Percentiles rank a stretch among this genome's conserved stretches.
phyloP scores from a whole-genome alignment of 2,329 filamentous ascomycete genomes.

The Aspergillus alliaceus region DNA sequence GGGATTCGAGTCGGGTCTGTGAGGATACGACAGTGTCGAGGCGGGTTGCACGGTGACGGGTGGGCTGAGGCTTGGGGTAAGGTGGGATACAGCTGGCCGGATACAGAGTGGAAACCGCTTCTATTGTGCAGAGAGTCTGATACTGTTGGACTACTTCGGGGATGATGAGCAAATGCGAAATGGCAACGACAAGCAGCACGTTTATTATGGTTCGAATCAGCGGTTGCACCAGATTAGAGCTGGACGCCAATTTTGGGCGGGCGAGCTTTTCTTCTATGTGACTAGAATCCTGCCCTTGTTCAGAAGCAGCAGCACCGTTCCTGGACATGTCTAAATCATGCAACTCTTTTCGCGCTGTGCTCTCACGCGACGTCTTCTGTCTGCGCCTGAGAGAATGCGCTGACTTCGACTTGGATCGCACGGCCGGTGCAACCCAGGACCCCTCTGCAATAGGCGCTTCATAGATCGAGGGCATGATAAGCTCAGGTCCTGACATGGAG shows the following conservation, averaged over 20 bases:
- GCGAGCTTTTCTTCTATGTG: not conserved
- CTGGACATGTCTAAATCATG: not conserved
- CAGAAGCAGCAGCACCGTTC: not conserved
- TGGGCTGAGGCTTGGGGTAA: slow-evolving; percentile 9
- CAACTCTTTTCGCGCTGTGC: not conserved
- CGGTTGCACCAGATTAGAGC: slow-evolving; percentile 1
- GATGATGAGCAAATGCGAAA: slow-evolving; percentile 34
- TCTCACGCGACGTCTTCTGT: slow-evolving; percentile 14
- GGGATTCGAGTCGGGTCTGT: slow-evolving; percentile 25
- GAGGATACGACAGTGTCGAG: slow-evolving; percentile 16
- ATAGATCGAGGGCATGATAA: slow-evolving; percentile 43
- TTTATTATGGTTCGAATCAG: slow-evolving; percentile 25
- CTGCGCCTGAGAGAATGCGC: slow-evolving; percentile 22
- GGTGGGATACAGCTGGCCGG: slow-evolving; percentile 27
- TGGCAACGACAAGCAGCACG: slow-evolving; percentile 26
- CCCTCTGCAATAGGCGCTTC: slow-evolving; percentile 33
- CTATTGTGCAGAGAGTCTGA: slow-evolving; percentile 28
- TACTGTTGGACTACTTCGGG: slow-evolving; percentile 37
- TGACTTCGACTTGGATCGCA: slow-evolving; percentile 16
- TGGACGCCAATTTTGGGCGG: not conserved
- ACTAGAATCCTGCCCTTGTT: not conserved
- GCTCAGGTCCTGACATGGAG: slow-evolving; percentile 35
- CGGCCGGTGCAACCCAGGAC: slow-evolving; percentile 33
- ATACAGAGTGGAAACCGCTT: slow-evolving; percentile 26
- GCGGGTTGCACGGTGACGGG: slow-evolving; percentile 8